A percentile compares a stretch with the other conserved stretches of the same genome.
These are phyloP conservation scores for Pseudodiploospora longispora DNA, from an alignment of 2,329 filamentous ascomycete species.

Conservation along the genomic window DNA sequence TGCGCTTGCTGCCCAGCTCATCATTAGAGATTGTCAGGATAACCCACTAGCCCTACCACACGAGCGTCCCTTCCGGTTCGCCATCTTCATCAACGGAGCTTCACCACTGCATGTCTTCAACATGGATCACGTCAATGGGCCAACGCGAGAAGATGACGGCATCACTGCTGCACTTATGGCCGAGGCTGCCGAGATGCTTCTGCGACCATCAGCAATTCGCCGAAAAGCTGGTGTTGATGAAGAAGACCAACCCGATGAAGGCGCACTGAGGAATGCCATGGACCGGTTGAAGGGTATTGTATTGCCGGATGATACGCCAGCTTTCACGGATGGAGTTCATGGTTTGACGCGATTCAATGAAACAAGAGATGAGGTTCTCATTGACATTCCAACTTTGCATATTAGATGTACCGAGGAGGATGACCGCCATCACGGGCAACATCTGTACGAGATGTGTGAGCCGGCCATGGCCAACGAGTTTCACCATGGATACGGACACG, in stretches of 20 bases:
- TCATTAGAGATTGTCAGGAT: neutral
- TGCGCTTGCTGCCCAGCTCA: conserved; percentile 4
- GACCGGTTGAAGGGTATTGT: neutral
- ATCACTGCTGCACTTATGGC: conserved; percentile 1
- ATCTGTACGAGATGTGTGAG: conserved; percentile 3
- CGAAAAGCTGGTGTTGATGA: conserved; percentile 2
- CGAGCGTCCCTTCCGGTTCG: conserved; percentile 5
- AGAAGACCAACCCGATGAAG: neutral
- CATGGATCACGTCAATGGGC: neutral
- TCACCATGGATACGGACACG: conserved; percentile 3
- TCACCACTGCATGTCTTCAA: neutral
- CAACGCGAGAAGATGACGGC: neutral
- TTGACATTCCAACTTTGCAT: conserved; percentile 3
- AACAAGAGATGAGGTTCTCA: neutral
- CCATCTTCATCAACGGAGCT: conserved; percentile 3
- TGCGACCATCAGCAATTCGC: conserved; percentile 1
- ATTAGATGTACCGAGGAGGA: conserved; percentile 1
- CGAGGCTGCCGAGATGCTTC: conserved; percentile 1
- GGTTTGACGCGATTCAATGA: neutral
- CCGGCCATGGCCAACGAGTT: conserved; percentile 1
- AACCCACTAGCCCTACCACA: neutral
- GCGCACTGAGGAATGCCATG: neutral
- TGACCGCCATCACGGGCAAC: conserved; percentile 1
- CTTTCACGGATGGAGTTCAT: neutral
- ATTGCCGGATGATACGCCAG: conserved; percentile 1